A percentile compares a stretch with the other conserved stretches of the same genome.
Evolutionary conservation across 441 rosid species (phyloP).

Genomic region (Populus hybrid): DNA sequence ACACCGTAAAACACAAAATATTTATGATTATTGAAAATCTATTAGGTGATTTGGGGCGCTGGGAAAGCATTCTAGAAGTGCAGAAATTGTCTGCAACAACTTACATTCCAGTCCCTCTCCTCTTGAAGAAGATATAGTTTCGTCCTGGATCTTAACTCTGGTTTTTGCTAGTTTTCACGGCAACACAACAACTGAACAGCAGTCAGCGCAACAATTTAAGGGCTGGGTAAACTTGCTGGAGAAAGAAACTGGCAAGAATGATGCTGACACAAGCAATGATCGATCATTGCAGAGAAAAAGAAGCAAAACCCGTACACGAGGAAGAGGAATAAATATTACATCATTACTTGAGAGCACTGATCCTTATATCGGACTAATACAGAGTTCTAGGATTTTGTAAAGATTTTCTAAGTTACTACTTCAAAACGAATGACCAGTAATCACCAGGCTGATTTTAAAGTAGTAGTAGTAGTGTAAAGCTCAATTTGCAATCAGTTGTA

Average conservation of each 20-base stretch:
- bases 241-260: too few species aligned
- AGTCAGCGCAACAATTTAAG: too few species aligned
- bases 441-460: neutral
- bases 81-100: neutral
- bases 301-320: neutral
- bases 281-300: too few species aligned
- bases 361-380: neutral
- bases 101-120: neutral
- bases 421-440: neutral
- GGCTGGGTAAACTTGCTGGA: too few species aligned
- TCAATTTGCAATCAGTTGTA: neutral
- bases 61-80: neutral
- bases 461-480: neutral
- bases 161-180: too few species aligned
- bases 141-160: neutral
- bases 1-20: too few species aligned
- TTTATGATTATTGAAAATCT: too few species aligned
- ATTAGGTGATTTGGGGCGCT: neutral
- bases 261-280: too few species aligned
- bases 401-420: neutral
- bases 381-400: neutral
- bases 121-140: neutral
- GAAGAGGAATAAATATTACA: neutral
- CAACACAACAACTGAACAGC: too few species aligned
- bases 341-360: neutral